Evolutionary conservation across 441 rosid genomes (phyloP).

Genomic region (Raphanus hybrid): DNA sequence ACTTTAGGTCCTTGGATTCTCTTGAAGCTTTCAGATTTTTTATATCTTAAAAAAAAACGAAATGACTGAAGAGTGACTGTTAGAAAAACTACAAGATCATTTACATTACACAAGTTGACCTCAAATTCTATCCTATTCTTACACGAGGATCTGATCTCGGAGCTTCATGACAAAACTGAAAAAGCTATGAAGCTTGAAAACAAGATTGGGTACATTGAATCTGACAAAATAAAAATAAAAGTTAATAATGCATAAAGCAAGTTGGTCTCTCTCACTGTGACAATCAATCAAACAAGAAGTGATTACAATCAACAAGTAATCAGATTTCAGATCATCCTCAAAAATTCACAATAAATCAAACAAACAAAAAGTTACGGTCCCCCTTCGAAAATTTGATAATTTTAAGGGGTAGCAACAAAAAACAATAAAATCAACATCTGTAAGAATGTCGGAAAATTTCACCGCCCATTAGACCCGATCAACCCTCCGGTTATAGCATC

Average conservation of each 20-base stretch:
- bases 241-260: slow-evolving; percentile 26
- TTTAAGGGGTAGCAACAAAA: not conserved
- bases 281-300: slow-evolving; percentile 24
- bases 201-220: slow-evolving; percentile 26
- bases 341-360: slow-evolving; percentile 23
- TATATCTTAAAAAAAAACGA: not conserved
- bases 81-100: slow-evolving; percentile 1
- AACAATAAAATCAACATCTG: not conserved
- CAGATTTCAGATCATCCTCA: slow-evolving; percentile 4
- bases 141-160: not conserved
- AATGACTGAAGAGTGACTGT: slow-evolving; percentile 6
- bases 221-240: not conserved
- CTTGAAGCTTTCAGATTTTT: slow-evolving; percentile 14
- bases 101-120: slow-evolving; percentile 25
- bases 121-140: not conserved
- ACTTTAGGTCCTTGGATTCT: slow-evolving; percentile 3
- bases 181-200: not conserved
- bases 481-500: slow-evolving; percentile 42
- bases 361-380: slow-evolving; percentile 8
- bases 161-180: slow-evolving; percentile 33
- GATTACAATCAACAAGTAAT: slow-evolving; percentile 16
- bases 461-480: slow-evolving; percentile 31
- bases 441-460: slow-evolving; percentile 3
- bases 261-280: slow-evolving; percentile 11
- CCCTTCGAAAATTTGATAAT: not conserved